These are phyloP conservation scores for Globisporangium spinosum DNA, from an alignment of 352 stramenopile genomes.

Conservation along the genomic window DNA sequence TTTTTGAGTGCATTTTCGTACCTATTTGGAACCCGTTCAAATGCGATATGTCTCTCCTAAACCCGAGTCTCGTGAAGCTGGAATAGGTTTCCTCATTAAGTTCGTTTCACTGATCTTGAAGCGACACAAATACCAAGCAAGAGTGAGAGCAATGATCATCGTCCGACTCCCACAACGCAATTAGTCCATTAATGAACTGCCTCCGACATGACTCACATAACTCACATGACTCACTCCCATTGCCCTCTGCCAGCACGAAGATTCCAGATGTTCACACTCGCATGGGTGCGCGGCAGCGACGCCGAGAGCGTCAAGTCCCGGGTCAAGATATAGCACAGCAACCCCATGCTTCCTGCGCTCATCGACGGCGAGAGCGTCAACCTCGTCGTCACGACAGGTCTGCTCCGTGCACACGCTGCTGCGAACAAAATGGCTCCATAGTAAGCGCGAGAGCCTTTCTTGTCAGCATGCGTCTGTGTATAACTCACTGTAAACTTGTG, in stretches of 20 bases:
- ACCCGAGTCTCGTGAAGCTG: too few relatives aligned
- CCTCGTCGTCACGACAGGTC: slow-evolving; percentile 45
- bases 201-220: background rate
- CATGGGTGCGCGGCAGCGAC: background rate
- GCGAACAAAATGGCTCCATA: background rate
- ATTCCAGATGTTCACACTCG: background rate
- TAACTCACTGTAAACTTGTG: background rate
- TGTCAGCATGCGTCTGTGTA: background rate
- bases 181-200: background rate
- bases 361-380: slow-evolving; percentile 28
- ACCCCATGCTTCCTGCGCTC: slow-evolving; percentile 32
- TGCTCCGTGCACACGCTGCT: background rate
- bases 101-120: background rate
- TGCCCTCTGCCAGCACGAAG: background rate
- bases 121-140: background rate
- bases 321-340: slow-evolving; percentile 43
- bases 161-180: background rate
- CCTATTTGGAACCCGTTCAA: too few relatives aligned
- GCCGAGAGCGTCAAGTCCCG: slow-evolving; percentile 14
- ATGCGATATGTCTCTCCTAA: too few relatives aligned
- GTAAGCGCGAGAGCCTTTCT: background rate
- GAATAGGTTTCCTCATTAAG: background rate
- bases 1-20: too few relatives aligned
- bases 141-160: background rate
- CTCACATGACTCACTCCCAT: background rate